Evolutionary conservation across 805 yeast genomes (phyloP).

Genomic region (Spencermartinsiella europaea): DNA sequence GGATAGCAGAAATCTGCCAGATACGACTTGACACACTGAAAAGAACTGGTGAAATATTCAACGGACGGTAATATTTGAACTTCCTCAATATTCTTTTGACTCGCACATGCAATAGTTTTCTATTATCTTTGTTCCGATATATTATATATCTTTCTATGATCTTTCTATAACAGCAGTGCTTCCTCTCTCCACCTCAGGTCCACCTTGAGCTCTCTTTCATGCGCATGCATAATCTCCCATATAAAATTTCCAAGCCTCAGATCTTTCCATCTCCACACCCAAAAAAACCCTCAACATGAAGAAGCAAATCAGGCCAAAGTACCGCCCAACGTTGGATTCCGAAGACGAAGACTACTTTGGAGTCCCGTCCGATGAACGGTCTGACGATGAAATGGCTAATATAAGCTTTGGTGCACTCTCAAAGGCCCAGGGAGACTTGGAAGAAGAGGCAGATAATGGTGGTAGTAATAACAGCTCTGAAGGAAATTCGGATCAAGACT

Average conservation of each 20-base stretch:
- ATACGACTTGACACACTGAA: too few species aligned
- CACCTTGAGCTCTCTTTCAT: too few species aligned
- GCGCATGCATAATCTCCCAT: too few species aligned
- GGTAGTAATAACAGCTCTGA: constrained; percentile 5
- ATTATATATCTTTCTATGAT: too few species aligned
- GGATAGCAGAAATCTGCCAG: too few species aligned
- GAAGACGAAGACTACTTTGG: constrained; percentile 6
- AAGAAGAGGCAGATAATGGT: constrained; percentile 8
- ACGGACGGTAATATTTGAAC: too few species aligned
- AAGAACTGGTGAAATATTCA: too few species aligned
- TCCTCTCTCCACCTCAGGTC: too few species aligned
- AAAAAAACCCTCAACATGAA: background rate
- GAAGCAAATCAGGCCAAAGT: constrained; percentile 8
- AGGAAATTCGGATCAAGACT: constrained; percentile 17
- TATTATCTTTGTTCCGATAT: too few species aligned
- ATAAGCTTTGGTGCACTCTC: constrained; percentile 28
- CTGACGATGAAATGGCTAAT: constrained; percentile 11
- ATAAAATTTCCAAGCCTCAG: background rate
- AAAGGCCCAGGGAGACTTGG: constrained; percentile 23
- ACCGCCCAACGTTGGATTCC: constrained; percentile 4
- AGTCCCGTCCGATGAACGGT: constrained; percentile 1
- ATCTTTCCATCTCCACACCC: background rate
- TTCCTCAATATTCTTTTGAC: too few species aligned
- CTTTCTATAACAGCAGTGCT: too few species aligned
- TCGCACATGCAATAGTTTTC: too few species aligned